Conservation (phyloP, 805 yeast genomes). For the Saccharomyces jurei region DNA sequence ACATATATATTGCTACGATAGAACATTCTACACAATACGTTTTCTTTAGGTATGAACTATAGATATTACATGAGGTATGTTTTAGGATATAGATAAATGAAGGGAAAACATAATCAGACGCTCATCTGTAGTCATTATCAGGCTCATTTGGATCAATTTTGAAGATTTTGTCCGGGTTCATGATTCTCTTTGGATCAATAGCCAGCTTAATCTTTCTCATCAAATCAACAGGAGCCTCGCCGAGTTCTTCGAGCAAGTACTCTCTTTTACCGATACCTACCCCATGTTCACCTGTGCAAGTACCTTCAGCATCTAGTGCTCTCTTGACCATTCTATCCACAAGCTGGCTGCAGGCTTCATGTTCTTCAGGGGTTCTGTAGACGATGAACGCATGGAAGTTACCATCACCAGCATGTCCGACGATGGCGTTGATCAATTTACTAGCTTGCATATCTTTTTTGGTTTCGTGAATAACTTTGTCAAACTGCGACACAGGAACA, state of each 20-base stretch:
- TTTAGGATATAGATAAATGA: background rate
- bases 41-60: background rate
- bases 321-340: conserved; percentile 55
- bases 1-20: too few relatives aligned
- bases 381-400: conserved; percentile 65
- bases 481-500: conserved; percentile 64
- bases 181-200: conserved; percentile 61
- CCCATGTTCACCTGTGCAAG: conserved; percentile 85
- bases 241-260: conserved; percentile 54
- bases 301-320: conserved; percentile 68
- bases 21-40: background rate
- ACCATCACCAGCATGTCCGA: conserved; percentile 83
- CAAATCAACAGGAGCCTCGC: conserved; percentile 54
- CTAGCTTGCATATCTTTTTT: conserved; percentile 48
- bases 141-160: conserved; percentile 48
- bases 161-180: conserved; percentile 77
- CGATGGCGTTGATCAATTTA: conserved; percentile 48
- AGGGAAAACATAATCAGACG: background rate
- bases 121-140: conserved; percentile 3
- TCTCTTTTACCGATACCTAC: conserved; percentile 72
- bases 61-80: background rate
- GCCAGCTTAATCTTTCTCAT: conserved; percentile 71
- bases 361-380: conserved; percentile 45
- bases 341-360: conserved; percentile 38
- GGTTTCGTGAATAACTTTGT: conserved; percentile 54